Evolutionary conservation across 2,329 filamentous ascomycete species (phyloP).

Genomic region (Volutella citrinella): DNA sequence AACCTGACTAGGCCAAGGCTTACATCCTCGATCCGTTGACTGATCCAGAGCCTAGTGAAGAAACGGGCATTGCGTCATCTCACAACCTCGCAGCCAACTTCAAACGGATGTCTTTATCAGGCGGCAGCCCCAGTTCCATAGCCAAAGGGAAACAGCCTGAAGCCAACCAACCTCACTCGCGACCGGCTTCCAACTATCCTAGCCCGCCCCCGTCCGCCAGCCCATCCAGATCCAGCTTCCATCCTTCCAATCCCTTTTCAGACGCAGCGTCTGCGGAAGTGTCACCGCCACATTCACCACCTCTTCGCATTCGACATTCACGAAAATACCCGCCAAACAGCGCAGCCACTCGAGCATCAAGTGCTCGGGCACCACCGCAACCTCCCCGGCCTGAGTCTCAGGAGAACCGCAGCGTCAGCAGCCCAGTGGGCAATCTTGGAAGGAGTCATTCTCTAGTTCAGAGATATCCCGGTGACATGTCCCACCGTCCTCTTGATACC

Average conservation of each 20-base stretch:
- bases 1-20: constrained; percentile 65
- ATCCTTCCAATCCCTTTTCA: constrained; percentile 42
- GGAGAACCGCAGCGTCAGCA: constrained; percentile 23
- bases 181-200: too few species aligned
- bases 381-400: constrained; percentile 6
- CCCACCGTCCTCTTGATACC: constrained; percentile 64
- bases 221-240: constrained; percentile 45
- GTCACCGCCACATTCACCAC: constrained; percentile 19
- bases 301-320: constrained; percentile 10
- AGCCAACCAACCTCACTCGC: constrained; percentile 9
- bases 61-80: constrained; percentile 48
- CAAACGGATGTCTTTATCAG: constrained; percentile 15
- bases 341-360: constrained; percentile 30
- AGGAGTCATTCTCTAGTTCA: constrained; percentile 17
- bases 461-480: constrained; percentile 63
- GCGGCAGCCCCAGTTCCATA: constrained; percentile 10
- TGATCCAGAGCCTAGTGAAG: constrained; percentile 64
- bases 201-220: constrained; percentile 55
- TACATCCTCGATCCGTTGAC: constrained; percentile 69
- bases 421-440: constrained; percentile 12
- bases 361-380: constrained; percentile 19
- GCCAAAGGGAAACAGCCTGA: too few species aligned
- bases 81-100: constrained; percentile 19
- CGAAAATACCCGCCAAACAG: constrained; percentile 25
- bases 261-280: constrained; percentile 16